A percentile compares a stretch with the other conserved stretches of the same genome.
These are phyloP conservation scores for Camelina hispida DNA, from an alignment of 345 rosid genomes.

Conservation along the genomic window DNA sequence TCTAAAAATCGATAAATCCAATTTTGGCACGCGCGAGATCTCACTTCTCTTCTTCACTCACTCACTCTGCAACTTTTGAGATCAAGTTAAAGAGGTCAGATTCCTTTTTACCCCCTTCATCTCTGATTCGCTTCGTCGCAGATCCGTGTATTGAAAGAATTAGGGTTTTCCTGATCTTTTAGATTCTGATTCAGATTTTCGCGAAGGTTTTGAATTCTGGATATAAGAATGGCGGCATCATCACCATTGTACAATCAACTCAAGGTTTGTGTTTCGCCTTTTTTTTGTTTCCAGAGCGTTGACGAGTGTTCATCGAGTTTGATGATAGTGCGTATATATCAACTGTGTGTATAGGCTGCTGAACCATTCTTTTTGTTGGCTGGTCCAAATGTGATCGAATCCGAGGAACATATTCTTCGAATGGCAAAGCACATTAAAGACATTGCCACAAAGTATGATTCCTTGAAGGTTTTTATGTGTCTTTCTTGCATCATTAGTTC, in stretches of 20 bases:
- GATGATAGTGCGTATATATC: background rate
- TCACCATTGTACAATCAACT: conserved; percentile 64
- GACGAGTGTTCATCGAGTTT: conserved; percentile 7
- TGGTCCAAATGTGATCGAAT: conserved; percentile 97
- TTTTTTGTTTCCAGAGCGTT: background rate
- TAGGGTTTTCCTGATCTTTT: background rate
- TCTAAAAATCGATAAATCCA: too few species aligned
- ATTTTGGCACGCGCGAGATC: conserved; percentile 23
- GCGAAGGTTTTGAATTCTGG: background rate
- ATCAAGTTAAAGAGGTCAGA: conserved; percentile 35
- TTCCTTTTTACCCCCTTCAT: background rate
- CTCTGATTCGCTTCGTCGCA: conserved; percentile 11
- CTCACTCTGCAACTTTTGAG: conserved; percentile 37
- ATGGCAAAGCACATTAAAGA: conserved; percentile 81
- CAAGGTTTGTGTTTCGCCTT: conserved; percentile 51
- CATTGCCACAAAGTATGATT: conserved; percentile 66
- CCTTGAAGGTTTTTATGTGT: conserved; percentile 12
- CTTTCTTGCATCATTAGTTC: conserved; percentile 14
- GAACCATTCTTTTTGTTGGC: conserved; percentile 91
- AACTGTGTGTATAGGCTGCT: conserved; percentile 57
- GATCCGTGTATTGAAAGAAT: conserved; percentile 22
- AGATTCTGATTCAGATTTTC: conserved; percentile 4
- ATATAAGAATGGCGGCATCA: conserved; percentile 54
- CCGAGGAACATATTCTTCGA: conserved; percentile 80
- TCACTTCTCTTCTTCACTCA: conserved; percentile 32